Conservation (phyloP, 768 basidiomycete species). For the Pulveroboletus sp. region DNA sequence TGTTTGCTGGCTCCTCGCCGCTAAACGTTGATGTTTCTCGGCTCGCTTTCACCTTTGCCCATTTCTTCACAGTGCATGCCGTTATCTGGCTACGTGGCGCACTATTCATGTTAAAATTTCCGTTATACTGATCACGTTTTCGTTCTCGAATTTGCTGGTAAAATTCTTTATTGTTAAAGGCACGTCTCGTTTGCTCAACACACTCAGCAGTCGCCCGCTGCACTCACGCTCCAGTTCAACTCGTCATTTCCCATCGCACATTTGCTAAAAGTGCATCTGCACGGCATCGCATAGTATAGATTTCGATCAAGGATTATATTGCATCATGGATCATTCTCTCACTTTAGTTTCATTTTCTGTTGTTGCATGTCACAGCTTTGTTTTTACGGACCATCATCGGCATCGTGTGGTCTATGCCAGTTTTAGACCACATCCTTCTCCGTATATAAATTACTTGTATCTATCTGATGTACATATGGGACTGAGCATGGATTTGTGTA, state of each 20-base stretch:
- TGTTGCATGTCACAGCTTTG: not conserved
- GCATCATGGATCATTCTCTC: conserved; percentile 3
- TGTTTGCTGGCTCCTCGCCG: conserved; percentile 38
- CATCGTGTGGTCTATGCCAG: not conserved
- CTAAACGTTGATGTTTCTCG: conserved; percentile 10
- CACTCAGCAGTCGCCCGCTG: not conserved
- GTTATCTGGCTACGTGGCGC: not conserved
- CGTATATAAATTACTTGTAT: not conserved
- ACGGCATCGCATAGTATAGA: conserved; percentile 15
- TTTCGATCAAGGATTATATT: not conserved
- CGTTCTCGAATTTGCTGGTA: not conserved
- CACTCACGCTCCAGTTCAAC: not conserved
- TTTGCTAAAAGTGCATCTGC: conserved; percentile 13
- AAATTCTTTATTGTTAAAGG: conserved; percentile 1
- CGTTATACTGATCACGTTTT: not conserved
- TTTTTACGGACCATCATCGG: not conserved
- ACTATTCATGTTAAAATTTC: no score
- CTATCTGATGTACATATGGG: not conserved
- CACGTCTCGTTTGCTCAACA: not conserved
- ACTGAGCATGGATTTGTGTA: not conserved
- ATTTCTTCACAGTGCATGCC: not conserved
- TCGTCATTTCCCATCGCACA: conserved; percentile 4
- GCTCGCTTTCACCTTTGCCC: not conserved
- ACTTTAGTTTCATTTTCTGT: not conserved
- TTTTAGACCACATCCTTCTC: not conserved